Conservation (phyloP, 2,329 filamentous ascomycete genomes). For the Septoria petroselini region DNA sequence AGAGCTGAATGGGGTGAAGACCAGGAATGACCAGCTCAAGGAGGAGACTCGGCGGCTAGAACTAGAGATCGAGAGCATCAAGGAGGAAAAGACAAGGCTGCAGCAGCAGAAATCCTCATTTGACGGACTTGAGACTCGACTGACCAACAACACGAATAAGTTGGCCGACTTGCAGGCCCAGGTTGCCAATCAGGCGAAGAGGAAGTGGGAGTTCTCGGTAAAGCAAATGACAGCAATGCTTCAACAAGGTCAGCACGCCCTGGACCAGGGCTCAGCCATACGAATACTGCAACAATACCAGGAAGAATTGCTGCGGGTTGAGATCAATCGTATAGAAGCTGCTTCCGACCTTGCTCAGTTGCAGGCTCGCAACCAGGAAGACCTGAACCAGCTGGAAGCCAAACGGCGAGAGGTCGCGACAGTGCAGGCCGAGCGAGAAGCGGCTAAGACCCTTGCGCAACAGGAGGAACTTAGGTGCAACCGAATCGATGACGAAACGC, state of each 20-base stretch:
- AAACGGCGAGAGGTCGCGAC: conserved; percentile 55
- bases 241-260: conserved; percentile 41
- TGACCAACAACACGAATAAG: conserved; percentile 57
- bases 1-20: conserved; percentile 33
- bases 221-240: conserved; percentile 30
- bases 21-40: conserved; percentile 27
- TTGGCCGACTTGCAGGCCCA: conserved; percentile 43
- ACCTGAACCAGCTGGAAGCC: conserved; percentile 63
- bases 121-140: conserved; percentile 65
- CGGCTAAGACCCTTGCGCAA: conserved; percentile 34
- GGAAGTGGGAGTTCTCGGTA: conserved; percentile 51
- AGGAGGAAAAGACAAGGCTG: conserved; percentile 40
- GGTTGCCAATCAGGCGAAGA: conserved; percentile 44
- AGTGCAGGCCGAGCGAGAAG: conserved; percentile 49
- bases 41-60: conserved; percentile 34
- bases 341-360: conserved; percentile 72
- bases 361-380: conserved; percentile 68
- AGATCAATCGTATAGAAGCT: conserved; percentile 73
- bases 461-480: conserved; percentile 33
- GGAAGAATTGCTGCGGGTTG: conserved; percentile 63
- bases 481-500: conserved; percentile 2
- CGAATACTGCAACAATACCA: conserved; percentile 61
- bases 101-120: conserved; percentile 64
- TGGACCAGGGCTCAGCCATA: conserved; percentile 60
- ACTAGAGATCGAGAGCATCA: conserved; percentile 42